These are phyloP conservation scores for Populus hybrid DNA, from an alignment of 441 rosid species.

Conservation along the genomic window DNA sequence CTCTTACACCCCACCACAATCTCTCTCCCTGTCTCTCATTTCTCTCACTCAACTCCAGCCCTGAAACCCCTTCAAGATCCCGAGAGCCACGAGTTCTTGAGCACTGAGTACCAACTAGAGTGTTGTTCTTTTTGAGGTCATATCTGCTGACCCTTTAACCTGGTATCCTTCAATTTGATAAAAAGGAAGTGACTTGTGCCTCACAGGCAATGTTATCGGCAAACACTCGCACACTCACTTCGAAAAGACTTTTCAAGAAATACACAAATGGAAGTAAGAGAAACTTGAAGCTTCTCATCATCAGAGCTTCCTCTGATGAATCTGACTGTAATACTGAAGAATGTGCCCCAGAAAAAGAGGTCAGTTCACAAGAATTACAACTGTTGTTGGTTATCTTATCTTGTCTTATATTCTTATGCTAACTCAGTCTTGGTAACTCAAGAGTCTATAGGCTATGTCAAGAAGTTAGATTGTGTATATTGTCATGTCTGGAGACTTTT, in stretches of 20 bases:
- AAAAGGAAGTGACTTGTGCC: slow-evolving; percentile 38
- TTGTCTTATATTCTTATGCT: background rate
- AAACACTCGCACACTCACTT: slow-evolving; percentile 40
- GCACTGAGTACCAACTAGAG: background rate
- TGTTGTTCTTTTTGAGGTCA: no score
- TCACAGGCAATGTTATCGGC: slow-evolving; percentile 60
- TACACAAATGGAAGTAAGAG: slow-evolving; percentile 15
- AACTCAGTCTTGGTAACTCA: no score
- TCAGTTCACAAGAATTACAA: slow-evolving; percentile 1
- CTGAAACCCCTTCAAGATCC: background rate
- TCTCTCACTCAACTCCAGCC: background rate
- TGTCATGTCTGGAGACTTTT: no score
- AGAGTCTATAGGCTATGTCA: no score
- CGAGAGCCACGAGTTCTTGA: background rate
- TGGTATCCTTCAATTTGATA: no score
- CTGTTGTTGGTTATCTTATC: background rate
- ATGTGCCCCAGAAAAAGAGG: slow-evolving; percentile 98
- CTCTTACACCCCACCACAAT: background rate
- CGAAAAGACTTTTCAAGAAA: slow-evolving; percentile 33
- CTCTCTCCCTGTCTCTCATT: background rate
- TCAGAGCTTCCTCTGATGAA: slow-evolving; percentile 62
- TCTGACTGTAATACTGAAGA: slow-evolving; percentile 80
- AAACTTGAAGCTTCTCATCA: slow-evolving; percentile 25
- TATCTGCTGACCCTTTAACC: background rate
- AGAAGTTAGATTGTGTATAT: no score